Base-by-base conservation (phyloP, 2,329 filamentous ascomycete genomes). In the Xylariomycetidae sp. region DNA sequence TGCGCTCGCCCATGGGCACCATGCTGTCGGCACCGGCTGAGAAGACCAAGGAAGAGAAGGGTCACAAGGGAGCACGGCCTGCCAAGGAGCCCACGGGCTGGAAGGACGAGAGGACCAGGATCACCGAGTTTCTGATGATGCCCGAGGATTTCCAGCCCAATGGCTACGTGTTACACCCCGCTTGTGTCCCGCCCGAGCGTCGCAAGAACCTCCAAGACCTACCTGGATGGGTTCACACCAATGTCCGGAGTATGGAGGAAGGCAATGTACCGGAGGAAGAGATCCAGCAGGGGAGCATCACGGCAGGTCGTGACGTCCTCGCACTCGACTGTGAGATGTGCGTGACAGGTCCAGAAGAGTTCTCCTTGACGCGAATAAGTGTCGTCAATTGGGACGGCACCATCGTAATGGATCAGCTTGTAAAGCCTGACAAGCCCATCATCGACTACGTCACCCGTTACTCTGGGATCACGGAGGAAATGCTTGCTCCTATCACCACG, bases 321-420 rank as follows among this genome's bases (percentile, higher is more conserved):
- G 82, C 87, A 2, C 68, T 98, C 34, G 92, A 98, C 57, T 98
- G 92, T 61, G 92, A 98, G 61, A 98, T 98, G 92, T 95, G 89
- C 57, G 80, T 87, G 63, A 93, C 88, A 3, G 84, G 81, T 39
- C 78, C 82, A 40, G 79, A 79, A 29, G 76, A 85, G 44, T 86
- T 83, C 43, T 86, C 89, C 22, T 76, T 98, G 26, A 93, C 92
- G 2, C 79, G 92, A 36, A 82, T 96, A 55, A 95, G 88, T 55
- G 60, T 96, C 24, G 67, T 98, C 6, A 68, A 79, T 39, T 98
- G 92, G 90, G 77, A 88, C 47, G 89, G 89, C 30, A 75, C 78
- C 20, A 74, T 85, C 8, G 69, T 95, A 12, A 63, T 96, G 32
- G 92, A 98, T 56, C 85, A 94, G 61, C 74, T 96, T 10, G 92